These are phyloP conservation scores for Penicillium sp. DNA, from an alignment of 2,329 filamentous ascomycete species.

Conservation along the genomic window DNA sequence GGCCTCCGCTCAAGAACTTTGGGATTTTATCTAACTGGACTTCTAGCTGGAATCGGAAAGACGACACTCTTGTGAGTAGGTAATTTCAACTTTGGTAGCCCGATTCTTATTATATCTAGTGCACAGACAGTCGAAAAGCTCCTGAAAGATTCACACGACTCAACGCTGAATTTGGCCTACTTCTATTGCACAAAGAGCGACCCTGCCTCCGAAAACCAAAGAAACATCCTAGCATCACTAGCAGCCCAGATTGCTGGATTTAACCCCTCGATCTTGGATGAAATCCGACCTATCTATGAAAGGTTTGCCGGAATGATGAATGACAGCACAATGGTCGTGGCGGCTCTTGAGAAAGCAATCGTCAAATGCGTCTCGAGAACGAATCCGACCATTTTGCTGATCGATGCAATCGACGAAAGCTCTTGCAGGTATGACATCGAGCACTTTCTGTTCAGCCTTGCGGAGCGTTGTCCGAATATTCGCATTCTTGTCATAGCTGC, in stretches of 20 bases:
- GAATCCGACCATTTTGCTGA: conserved; percentile 8
- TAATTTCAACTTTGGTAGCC: background rate
- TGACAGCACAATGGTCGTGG: conserved; percentile 11
- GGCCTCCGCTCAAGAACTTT: background rate
- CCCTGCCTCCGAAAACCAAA: conserved; percentile 11
- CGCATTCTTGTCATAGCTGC: conserved; percentile 18
- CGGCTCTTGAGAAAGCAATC: conserved; percentile 16
- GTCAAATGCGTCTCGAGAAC: conserved; percentile 4
- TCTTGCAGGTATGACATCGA: conserved; percentile 10
- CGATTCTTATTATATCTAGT: conserved; percentile 6
- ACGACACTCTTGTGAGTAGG: conserved; percentile 18
- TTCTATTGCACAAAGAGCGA: conserved; percentile 20
- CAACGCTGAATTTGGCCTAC: conserved; percentile 10
- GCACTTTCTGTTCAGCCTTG: conserved; percentile 9
- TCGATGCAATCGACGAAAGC: conserved; percentile 22
- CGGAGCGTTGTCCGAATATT: conserved; percentile 8
- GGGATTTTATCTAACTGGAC: background rate
- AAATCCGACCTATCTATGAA: conserved; percentile 11
- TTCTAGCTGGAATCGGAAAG: conserved; percentile 19
- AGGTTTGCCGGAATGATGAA: conserved; percentile 10
- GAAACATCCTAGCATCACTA: conserved; percentile 17
- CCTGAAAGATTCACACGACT: conserved; percentile 4
- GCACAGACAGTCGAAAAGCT: conserved; percentile 17
- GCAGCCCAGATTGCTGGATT: conserved; percentile 15
- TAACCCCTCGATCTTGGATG: conserved; percentile 8